A percentile compares a stretch with the other conserved stretches of the same genome.
Evolutionary conservation across 2,329 filamentous ascomycete species (phyloP).

Genomic region (Atkinsonella texensis): DNA sequence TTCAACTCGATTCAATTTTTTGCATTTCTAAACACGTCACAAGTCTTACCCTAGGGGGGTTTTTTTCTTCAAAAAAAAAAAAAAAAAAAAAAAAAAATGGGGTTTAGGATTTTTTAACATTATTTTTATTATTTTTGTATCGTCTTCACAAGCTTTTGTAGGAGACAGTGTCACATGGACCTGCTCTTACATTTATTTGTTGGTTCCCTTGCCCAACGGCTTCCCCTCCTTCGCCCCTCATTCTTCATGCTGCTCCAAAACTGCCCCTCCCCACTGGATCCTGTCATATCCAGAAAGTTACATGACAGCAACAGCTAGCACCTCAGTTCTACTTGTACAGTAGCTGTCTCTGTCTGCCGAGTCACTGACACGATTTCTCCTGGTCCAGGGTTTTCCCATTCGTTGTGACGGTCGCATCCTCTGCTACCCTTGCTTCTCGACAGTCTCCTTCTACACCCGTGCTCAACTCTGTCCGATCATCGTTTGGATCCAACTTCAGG

Average conservation of each 20-base stretch:
- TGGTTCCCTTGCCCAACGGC: too few relatives aligned
- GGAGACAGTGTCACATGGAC: too few relatives aligned
- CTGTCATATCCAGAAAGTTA: not conserved
- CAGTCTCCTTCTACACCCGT: not conserved
- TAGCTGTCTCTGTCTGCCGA: constrained; percentile 1
- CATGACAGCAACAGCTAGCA: constrained; percentile 3
- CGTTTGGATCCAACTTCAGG: not conserved
- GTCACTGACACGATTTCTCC: not conserved
- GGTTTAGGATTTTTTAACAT: too few relatives aligned
- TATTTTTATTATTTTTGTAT: too few relatives aligned
- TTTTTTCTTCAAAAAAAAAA: too few relatives aligned
- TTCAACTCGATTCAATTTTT: not conserved
- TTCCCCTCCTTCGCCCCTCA: too few relatives aligned
- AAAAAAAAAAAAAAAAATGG: too few relatives aligned
- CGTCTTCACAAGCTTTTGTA: too few relatives aligned
- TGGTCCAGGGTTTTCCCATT: not conserved
- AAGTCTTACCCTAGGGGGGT: not conserved
- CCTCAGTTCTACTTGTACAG: constrained; percentile 1
- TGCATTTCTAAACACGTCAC: not conserved
- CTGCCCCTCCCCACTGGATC: too few relatives aligned
- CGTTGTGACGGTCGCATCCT: constrained; percentile 2
- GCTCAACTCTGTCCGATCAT: not conserved
- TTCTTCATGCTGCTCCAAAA: too few relatives aligned
- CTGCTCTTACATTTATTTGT: too few relatives aligned
- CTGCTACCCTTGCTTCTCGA: constrained; percentile 1